Evolutionary conservation across 2,329 filamentous ascomycete species (phyloP).

Genomic region (Dichotomopilus funicola): DNA sequence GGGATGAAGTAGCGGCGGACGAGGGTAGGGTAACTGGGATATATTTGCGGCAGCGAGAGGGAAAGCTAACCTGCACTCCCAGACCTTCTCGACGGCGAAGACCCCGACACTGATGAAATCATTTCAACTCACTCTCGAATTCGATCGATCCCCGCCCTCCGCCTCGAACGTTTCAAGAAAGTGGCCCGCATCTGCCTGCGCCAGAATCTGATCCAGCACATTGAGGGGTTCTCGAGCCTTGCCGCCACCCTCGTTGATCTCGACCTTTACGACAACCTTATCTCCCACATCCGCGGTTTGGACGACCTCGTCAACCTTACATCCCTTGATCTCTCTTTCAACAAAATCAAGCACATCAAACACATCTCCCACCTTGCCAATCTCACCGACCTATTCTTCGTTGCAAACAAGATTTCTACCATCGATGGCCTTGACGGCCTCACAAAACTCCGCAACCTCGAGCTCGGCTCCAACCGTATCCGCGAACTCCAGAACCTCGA

Average conservation of each 20-base stretch:
- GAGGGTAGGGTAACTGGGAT: constrained; percentile 50
- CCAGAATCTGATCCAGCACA: constrained; percentile 79
- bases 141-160: constrained; percentile 66
- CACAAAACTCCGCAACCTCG: constrained; percentile 69
- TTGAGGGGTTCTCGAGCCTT: constrained; percentile 65
- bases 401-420: constrained; percentile 85
- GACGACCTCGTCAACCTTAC: constrained; percentile 71
- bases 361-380: constrained; percentile 70
- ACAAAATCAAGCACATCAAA: constrained; percentile 99
- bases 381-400: constrained; percentile 80
- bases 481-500: constrained; percentile 83
- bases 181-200: constrained; percentile 77
- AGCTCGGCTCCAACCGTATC: constrained; percentile 88
- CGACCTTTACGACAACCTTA: constrained; percentile 94
- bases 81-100: constrained; percentile 58
- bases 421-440: constrained; percentile 81
- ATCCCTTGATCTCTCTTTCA: constrained; percentile 87
- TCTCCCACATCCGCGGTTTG: constrained; percentile 77
- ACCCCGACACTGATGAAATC: constrained; percentile 65
- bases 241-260: constrained; percentile 69
- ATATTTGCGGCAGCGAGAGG: no score
- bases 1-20: constrained; percentile 72
- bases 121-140: constrained; percentile 86
- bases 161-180: constrained; percentile 75
- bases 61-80: constrained; percentile 8